A percentile compares a stretch with the other conserved stretches of the same genome.
These are phyloP conservation scores for Rubia balearica DNA, from an alignment of 305 asterid species.

Conservation along the genomic window DNA sequence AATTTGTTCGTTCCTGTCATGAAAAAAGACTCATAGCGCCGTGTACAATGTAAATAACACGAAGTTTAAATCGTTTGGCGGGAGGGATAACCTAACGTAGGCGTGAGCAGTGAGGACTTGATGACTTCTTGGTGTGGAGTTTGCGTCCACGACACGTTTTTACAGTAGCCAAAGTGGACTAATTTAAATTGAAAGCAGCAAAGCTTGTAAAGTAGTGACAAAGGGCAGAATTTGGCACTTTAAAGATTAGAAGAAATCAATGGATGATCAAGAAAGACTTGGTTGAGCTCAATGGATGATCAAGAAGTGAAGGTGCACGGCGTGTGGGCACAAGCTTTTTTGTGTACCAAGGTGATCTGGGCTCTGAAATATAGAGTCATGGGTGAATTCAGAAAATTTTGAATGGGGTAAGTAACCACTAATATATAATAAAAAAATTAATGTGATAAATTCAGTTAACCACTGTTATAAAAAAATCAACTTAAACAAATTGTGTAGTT, in stretches of 20 bases:
- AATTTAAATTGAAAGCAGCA: background rate
- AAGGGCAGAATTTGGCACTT: background rate
- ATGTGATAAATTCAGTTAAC: too few relatives aligned
- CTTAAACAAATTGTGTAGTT: too few relatives aligned
- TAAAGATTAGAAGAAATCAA: background rate
- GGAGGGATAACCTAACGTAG: too few relatives aligned
- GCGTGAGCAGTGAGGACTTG: background rate
- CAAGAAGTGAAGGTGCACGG: slow-evolving; percentile 39
- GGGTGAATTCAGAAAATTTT: too few relatives aligned
- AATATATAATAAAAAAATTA: too few relatives aligned
- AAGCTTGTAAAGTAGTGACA: background rate
- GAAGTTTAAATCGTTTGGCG: too few relatives aligned
- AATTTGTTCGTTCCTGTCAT: too few relatives aligned
- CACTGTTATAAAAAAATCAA: too few relatives aligned
- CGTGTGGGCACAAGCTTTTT: slow-evolving; percentile 38
- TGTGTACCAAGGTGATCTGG: slow-evolving; percentile 41
- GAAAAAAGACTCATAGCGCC: too few relatives aligned
- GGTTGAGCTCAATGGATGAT: slow-evolving; percentile 5
- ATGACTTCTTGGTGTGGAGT: background rate
- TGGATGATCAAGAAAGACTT: background rate
- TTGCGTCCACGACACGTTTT: background rate
- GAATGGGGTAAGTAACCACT: too few relatives aligned
- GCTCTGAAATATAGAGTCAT: slow-evolving; percentile 44
- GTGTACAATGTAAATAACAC: too few relatives aligned
- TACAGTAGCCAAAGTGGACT: background rate